phyloP scores from a whole-genome alignment of 768 basidiomycete species.

The Kwoniella sp. region DNA sequence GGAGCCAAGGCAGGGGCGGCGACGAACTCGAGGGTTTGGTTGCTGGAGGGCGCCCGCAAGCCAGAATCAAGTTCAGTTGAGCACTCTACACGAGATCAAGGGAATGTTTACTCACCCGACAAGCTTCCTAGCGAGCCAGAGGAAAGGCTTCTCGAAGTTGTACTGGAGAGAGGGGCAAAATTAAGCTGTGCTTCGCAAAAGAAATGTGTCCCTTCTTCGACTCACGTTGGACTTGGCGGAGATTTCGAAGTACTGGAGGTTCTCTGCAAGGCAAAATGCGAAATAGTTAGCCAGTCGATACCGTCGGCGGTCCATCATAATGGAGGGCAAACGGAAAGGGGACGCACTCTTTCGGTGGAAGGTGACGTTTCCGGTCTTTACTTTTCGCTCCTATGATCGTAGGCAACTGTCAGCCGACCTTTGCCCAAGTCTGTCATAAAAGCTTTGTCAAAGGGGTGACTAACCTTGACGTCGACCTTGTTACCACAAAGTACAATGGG shows the following conservation, averaged over 20 bases:
- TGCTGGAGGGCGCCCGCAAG: constrained; percentile 62
- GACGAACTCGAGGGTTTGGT: constrained; percentile 86
- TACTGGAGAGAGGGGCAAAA: constrained; percentile 58
- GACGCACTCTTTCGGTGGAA: constrained; percentile 90
- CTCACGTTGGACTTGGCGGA: constrained; percentile 90
- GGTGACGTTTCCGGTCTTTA: constrained; percentile 96
- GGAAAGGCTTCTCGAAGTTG: constrained; percentile 99
- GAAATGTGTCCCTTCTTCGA: constrained; percentile 1
- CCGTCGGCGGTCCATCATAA: too few species aligned
- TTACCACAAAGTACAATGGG: constrained; percentile 99
- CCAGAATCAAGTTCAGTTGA: too few species aligned
- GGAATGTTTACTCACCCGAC: constrained; percentile 71
- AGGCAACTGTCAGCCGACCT: too few species aligned
- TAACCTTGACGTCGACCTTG: constrained; percentile 98
- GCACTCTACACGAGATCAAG: too few species aligned
- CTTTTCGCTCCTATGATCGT: constrained; percentile 97
- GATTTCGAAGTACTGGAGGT: constrained; percentile 99
- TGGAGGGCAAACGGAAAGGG: too few species aligned
- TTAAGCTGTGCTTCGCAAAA: background rate
- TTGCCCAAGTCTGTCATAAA: too few species aligned
- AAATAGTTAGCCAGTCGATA: background rate
- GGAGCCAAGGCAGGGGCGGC: constrained; percentile 94
- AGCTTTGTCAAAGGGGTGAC: constrained; percentile 42
- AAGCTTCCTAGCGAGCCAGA: constrained; percentile 97
- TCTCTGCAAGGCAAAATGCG: constrained; percentile 60